These are phyloP conservation scores for Suillus weaverae DNA, from an alignment of 768 basidiomycete species.

Conservation along the genomic window DNA sequence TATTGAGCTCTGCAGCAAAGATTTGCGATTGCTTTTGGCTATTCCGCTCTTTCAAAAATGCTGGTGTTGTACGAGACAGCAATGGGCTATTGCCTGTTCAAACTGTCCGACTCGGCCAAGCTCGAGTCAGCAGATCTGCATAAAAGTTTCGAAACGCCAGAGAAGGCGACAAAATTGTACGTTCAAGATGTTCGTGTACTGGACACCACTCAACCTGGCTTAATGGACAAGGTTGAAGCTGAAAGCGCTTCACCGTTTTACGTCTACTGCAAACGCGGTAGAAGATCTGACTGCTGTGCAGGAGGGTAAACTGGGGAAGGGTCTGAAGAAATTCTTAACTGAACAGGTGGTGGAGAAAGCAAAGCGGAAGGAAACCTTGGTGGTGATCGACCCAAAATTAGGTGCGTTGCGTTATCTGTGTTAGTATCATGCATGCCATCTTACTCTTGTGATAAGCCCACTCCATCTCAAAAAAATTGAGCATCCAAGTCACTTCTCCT, in stretches of 20 bases:
- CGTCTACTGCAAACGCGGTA: constrained; percentile 93
- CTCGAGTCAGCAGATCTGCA: constrained; percentile 82
- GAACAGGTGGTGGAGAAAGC: constrained; percentile 86
- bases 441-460: constrained; percentile 47
- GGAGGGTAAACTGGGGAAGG: constrained; percentile 90
- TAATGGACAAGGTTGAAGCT: constrained; percentile 71
- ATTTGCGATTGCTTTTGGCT: constrained; percentile 10
- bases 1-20: constrained; percentile 1
- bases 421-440: constrained; percentile 5
- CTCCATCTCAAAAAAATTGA: constrained; percentile 91
- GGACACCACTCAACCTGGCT: constrained; percentile 2
- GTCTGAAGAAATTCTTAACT: constrained; percentile 89
- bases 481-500: constrained; percentile 76
- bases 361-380: constrained; percentile 80
- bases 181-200: constrained; percentile 30
- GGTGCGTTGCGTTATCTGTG: constrained; percentile 51
- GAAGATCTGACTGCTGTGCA: constrained; percentile 95
- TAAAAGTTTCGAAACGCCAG: constrained; percentile 92
- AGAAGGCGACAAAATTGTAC: constrained; percentile 89
- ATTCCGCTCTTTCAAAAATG: constrained; percentile 49
- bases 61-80: constrained; percentile 96
- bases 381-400: constrained; percentile 89
- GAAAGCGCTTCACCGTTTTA: constrained; percentile 94
- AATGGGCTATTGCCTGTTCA: constrained; percentile 97
- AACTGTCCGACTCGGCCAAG: constrained; percentile 87